Base-by-base conservation (phyloP, 176 grass and related monocot species). In the Pharus latifolius region DNA sequence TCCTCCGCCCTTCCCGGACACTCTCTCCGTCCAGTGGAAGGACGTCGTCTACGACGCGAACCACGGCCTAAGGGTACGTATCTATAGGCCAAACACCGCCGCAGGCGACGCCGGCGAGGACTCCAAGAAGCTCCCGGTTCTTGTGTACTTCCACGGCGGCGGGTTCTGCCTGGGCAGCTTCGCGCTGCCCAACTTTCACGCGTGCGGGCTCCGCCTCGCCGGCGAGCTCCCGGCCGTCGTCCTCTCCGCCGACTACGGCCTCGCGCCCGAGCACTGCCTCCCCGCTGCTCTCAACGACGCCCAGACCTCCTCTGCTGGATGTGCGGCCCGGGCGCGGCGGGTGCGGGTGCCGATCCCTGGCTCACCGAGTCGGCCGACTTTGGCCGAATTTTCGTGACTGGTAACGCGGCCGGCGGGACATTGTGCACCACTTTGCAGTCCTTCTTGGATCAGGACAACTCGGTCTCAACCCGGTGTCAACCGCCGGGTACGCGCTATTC, bases 241-340 rank as follows among this genome's bases (percentile, higher is more conserved):
- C n/a, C 30, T 88, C 52, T 96, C 89, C 16, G 77, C 82, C 20
- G 62, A 77, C 50, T 92, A 92, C 68, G 85, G 82, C 25, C 85
- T 85, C 55, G 85, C 82, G 15, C 90, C 85, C 10, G 85, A 92
- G 58, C 30, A 92, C 69, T 69, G 69, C 5, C 32, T 88, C 67
- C 85, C 85, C 1, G 60, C 72, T 5, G 83, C 82, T 2, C 67
- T 75, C 73, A 79, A 94, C 48, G 86, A 89, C 80, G 65, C 83
- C 1, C 41, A 24, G n/a, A 65, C 12, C 11, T 67, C 4, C 0
- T 84, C 3, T 9, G 31, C 7, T 87, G 79, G 79, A 11, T 89
- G 3, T 53, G 65, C 25, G 51, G 0, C 27, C 82, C 80, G 38
- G 65, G 37, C 3, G 44, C 12, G 1, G 69, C 26, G 3, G 59